phyloP scores from a whole-genome alignment of 1,284 basidiomycete genomes.

The Chondrostereum purpureum region DNA sequence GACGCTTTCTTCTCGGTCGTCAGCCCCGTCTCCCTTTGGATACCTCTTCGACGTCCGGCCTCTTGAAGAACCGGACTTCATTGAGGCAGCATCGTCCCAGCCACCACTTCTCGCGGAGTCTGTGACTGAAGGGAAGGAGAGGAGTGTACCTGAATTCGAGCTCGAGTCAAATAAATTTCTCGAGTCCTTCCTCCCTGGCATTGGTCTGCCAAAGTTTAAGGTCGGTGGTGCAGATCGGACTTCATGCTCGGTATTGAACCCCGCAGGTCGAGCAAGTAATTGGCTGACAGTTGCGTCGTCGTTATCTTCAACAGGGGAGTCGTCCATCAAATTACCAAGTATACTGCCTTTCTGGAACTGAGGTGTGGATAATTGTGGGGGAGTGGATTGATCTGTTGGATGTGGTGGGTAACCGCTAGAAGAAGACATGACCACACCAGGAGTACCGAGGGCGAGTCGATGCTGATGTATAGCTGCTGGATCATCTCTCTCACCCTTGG shows the following conservation, averaged over 20 bases:
- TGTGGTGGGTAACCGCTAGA: slow-evolving; percentile 28
- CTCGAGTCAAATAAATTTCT: slow-evolving; percentile 27
- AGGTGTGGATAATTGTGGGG: neutral
- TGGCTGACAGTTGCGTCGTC: slow-evolving; percentile 15
- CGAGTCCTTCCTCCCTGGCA: slow-evolving; percentile 24
- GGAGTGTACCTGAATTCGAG: slow-evolving; percentile 26
- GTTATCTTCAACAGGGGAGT: neutral
- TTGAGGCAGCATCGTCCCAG: slow-evolving; percentile 24
- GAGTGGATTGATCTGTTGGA: slow-evolving; percentile 13
- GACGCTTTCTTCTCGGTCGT: slow-evolving; percentile 33
- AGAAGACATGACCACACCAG: neutral
- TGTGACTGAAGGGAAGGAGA: slow-evolving; percentile 43
- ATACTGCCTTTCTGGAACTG: neutral
- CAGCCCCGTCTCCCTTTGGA: slow-evolving; percentile 26
- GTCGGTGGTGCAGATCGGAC: slow-evolving; percentile 39
- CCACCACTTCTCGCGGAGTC: slow-evolving; percentile 35
- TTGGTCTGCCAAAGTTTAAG: slow-evolving; percentile 23
- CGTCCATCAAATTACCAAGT: neutral
- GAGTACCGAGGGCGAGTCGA: slow-evolving; percentile 28
- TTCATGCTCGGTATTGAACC: slow-evolving; percentile 22
- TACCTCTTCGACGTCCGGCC: slow-evolving; percentile 26
- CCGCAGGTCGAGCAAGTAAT: slow-evolving; percentile 20
- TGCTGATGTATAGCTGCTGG: slow-evolving; percentile 48
- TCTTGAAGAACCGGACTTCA: slow-evolving; percentile 8
- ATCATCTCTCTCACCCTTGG: slow-evolving; percentile 36